Evolutionary conservation across 2,329 filamentous ascomycete species (phyloP).

Genomic region (Anisogramma anomala): DNA sequence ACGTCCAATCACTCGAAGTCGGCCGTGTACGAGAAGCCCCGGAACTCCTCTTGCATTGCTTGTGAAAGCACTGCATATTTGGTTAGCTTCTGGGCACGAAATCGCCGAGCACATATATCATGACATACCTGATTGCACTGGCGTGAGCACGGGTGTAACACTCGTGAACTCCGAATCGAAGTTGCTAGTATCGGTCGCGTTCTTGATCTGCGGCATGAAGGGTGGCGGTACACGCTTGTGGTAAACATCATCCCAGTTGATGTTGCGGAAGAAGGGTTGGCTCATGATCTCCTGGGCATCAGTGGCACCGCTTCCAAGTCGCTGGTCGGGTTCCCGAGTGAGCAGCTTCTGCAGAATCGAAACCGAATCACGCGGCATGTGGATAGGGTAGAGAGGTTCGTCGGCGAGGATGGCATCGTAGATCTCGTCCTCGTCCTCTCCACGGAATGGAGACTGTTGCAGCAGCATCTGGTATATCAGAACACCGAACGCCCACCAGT

Average conservation of each 20-base stretch:
- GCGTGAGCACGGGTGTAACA: conserved; percentile 91
- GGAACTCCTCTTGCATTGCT: conserved; percentile 99
- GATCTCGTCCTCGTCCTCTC: conserved; percentile 98
- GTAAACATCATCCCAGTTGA: conserved; percentile 98
- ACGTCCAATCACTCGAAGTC: conserved; percentile 58
- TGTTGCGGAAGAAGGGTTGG: conserved; percentile 93
- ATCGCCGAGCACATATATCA: too few relatives aligned
- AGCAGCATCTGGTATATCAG: conserved; percentile 99
- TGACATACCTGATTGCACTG: conserved; percentile 84
- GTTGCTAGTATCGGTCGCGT: conserved; percentile 95
- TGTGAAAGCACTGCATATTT: conserved; percentile 68
- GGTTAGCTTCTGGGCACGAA: conserved; percentile 3
- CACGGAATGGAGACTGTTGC: conserved; percentile 96
- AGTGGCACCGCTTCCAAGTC: conserved; percentile 86
- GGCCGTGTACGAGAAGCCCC: conserved; percentile 93
- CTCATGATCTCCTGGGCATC: conserved; percentile 99
- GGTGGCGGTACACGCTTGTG: conserved; percentile 84
- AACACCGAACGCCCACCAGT: conserved; percentile 99
- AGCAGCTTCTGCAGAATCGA: conserved; percentile 96
- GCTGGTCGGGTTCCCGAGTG: conserved; percentile 85
- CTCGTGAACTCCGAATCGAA: conserved; percentile 98
- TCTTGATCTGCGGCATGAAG: conserved; percentile 82
- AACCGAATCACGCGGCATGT: conserved; percentile 96
- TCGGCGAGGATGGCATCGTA: conserved; percentile 97
- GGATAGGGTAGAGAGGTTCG: conserved; percentile 93